phyloP scores from a whole-genome alignment of 129 eudicot genomes.

The Dittrichia graveolens region DNA sequence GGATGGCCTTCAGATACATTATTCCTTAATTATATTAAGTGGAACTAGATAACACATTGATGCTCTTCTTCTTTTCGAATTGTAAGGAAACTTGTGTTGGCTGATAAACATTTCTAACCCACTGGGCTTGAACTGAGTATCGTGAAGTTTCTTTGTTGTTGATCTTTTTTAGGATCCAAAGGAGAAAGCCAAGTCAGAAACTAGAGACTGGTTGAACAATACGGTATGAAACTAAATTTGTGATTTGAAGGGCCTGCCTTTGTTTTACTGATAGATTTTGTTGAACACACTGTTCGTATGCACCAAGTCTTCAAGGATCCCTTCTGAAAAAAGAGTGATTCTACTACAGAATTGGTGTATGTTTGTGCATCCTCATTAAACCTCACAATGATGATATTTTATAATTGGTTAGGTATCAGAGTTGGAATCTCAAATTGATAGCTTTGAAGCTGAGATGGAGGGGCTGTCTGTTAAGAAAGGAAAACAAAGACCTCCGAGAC shows the following conservation, averaged over 20 bases:
- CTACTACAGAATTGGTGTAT: not conserved
- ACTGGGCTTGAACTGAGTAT: conserved; percentile 10
- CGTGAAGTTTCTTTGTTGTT: conserved; percentile 28
- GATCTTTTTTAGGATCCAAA: conserved; percentile 74
- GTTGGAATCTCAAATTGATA: conserved; percentile 92
- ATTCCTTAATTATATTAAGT: too few species aligned
- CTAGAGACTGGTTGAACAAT: conserved; percentile 98
- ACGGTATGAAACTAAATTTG: conserved; percentile 67
- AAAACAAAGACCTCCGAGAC: conserved; percentile 94
- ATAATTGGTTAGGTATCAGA: conserved; percentile 73
- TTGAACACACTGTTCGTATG: not conserved
- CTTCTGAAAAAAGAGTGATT: too few species aligned
- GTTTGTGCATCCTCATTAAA: conserved; percentile 15
- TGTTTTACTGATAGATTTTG: not conserved
- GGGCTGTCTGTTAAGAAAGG: conserved; percentile 97
- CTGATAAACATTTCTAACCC: too few species aligned
- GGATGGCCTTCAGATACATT: too few species aligned
- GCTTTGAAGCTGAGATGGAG: conserved; percentile 98
- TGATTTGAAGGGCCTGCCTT: conserved; percentile 21
- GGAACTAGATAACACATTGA: not conserved
- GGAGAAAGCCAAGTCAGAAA: conserved; percentile 98
- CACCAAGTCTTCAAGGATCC: too few species aligned
- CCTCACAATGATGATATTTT: not conserved
- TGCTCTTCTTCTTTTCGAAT: not conserved
- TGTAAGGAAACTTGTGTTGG: too few species aligned